A percentile compares a stretch with the other conserved stretches of the same genome.
Conservation (phyloP, 371 early-diverging fungal genomes). For the Furculomyces boomerangus region DNA sequence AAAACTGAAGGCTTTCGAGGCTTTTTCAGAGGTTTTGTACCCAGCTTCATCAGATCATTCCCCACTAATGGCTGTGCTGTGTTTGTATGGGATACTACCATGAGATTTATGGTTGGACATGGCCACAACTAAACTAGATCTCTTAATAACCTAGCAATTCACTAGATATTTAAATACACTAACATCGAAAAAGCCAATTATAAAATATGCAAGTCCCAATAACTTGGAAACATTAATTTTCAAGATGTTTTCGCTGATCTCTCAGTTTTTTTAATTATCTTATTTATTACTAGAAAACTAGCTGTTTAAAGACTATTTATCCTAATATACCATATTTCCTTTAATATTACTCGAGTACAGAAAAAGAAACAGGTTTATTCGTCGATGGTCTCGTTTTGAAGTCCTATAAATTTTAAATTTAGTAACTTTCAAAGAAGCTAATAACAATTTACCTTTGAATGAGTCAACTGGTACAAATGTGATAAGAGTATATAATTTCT, state of each 20-base stretch:
- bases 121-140: not conserved
- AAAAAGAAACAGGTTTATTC: not conserved
- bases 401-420: not conserved
- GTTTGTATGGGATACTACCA: constrained; percentile 36
- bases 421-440: not conserved
- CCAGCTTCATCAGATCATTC: constrained; percentile 72
- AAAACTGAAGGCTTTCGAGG: constrained; percentile 42
- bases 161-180: not conserved
- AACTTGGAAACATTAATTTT: no score
- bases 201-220: not conserved
- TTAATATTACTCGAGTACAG: no score
- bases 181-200: not conserved
- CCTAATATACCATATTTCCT: no score
- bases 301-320: no score
- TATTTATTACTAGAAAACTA: no score
- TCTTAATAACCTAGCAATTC: not conserved
- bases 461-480: constrained; percentile 61
- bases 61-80: constrained; percentile 82
- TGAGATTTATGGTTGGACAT: constrained; percentile 14
- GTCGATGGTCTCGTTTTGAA: not conserved
- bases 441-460: constrained; percentile 30
- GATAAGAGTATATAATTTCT: constrained; percentile 86
- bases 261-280: no score
- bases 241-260: no score
- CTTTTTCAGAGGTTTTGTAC: constrained; percentile 69